phyloP scores from a whole-genome alignment of 352 stramenopile species.

The Phytophthora litchii region DNA sequence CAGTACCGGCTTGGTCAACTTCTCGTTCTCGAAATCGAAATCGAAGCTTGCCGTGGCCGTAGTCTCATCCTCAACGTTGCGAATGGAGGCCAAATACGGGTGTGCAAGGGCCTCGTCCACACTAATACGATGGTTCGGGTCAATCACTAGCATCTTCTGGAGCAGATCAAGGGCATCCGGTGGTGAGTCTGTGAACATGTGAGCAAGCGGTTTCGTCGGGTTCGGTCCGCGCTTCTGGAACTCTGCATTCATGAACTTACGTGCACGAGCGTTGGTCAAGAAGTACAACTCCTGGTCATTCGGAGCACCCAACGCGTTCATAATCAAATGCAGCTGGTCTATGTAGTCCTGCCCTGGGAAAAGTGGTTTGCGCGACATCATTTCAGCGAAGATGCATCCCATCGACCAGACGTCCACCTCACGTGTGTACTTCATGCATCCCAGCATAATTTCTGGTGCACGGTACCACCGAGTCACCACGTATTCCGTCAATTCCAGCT shows the following conservation, averaged over 20 bases:
- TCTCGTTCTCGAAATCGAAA: constrained; percentile 90
- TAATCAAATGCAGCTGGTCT: constrained; percentile 97
- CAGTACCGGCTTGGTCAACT: constrained; percentile 81
- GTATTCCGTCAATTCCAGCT: constrained; percentile 82
- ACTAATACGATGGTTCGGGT: constrained; percentile 90
- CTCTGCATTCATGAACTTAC: constrained; percentile 88
- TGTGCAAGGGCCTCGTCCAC: constrained; percentile 92
- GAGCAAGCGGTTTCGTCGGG: constrained; percentile 64
- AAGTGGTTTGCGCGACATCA: constrained; percentile 97
- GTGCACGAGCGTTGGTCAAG: constrained; percentile 91
- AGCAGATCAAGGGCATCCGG: constrained; percentile 87
- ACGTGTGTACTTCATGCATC: constrained; percentile 88
- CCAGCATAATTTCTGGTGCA: constrained; percentile 84
- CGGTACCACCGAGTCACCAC: constrained; percentile 94
- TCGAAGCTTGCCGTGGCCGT: constrained; percentile 70
- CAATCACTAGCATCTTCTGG: constrained; percentile 92
- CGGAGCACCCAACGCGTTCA: constrained; percentile 95
- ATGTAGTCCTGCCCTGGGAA: constrained; percentile 96
- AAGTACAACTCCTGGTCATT: constrained; percentile 96
- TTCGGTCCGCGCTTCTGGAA: constrained; percentile 73
- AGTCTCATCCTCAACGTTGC: constrained; percentile 91
- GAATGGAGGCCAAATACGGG: constrained; percentile 89
- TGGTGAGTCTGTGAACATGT: constrained; percentile 76
- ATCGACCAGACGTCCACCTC: constrained; percentile 96
- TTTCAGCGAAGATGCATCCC: constrained; percentile 99